phyloP scores from a whole-genome alignment of 108 stramenopile species.

The Asterionellopsis glacialis region DNA sequence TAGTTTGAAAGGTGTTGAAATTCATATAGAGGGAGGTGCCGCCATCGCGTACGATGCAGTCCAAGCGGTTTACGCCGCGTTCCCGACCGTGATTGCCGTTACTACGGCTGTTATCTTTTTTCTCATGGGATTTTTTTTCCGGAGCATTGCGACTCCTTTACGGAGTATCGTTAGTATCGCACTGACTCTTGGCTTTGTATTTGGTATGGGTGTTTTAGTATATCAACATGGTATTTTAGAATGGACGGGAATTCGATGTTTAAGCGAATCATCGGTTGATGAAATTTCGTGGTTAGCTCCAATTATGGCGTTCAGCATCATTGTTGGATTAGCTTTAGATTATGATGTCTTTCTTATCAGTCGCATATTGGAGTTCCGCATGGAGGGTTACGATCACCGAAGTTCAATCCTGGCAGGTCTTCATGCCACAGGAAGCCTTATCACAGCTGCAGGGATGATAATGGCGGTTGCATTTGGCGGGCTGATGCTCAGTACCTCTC shows the following conservation, averaged over 20 bases:
- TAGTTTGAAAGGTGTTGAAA: slow-evolving; percentile 1
- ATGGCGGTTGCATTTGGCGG: slow-evolving; percentile 45
- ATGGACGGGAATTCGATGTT: slow-evolving; percentile 3
- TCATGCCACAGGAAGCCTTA: slow-evolving; percentile 27
- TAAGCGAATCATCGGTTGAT: slow-evolving; percentile 6
- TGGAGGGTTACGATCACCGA: slow-evolving; percentile 20
- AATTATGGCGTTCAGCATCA: slow-evolving; percentile 39
- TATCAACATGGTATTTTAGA: slow-evolving; percentile 36
- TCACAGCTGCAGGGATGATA: slow-evolving; percentile 33
- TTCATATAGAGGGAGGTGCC: slow-evolving; percentile 23
- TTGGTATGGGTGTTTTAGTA: slow-evolving; percentile 31
- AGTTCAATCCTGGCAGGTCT: slow-evolving; percentile 27
- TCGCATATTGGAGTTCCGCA: slow-evolving; percentile 35
- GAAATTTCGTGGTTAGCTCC: slow-evolving; percentile 40
- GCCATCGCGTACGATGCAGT: slow-evolving; percentile 29
- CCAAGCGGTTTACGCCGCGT: slow-evolving; percentile 16
- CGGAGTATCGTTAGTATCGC: slow-evolving; percentile 23
- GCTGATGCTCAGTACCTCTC: slow-evolving; percentile 21
- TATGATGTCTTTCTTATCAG: slow-evolving; percentile 43
- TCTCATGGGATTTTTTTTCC: slow-evolving; percentile 36
- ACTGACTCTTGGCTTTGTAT: slow-evolving; percentile 30
- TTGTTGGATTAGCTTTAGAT: slow-evolving; percentile 43
- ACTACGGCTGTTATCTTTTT: slow-evolving; percentile 34
- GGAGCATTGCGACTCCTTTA: slow-evolving; percentile 22
- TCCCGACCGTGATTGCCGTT: slow-evolving; percentile 21